A percentile compares a stretch with the other conserved stretches of the same genome.
Conservation (phyloP, 331 rosid genomes). For the Malus hybrid region DNA sequence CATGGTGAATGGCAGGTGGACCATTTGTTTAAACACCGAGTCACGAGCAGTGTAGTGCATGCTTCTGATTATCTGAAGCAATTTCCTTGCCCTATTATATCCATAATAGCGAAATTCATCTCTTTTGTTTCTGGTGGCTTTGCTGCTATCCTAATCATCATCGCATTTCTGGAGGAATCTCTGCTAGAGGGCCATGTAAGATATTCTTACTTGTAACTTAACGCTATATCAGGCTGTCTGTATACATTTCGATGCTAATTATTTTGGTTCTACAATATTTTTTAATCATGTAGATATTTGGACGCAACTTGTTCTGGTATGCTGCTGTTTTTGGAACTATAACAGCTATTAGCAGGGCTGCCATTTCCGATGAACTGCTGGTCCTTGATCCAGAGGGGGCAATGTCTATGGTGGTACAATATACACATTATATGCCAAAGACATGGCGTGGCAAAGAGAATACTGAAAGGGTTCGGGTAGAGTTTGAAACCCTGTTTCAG, state of each 20-base stretch:
- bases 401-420: slow-evolving; percentile 87
- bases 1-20: slow-evolving; percentile 56
- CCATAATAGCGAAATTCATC: slow-evolving; percentile 85
- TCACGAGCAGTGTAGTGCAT: slow-evolving; percentile 71
- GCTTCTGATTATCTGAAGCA: slow-evolving; percentile 89
- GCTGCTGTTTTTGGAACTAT: slow-evolving; percentile 95
- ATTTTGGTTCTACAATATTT: neutral
- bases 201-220: slow-evolving; percentile 4
- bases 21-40: slow-evolving; percentile 90
- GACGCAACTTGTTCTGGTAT: slow-evolving; percentile 96
- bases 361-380: slow-evolving; percentile 58
- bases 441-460: slow-evolving; percentile 92
- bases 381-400: slow-evolving; percentile 79
- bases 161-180: slow-evolving; percentile 93
- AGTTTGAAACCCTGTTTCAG: slow-evolving; percentile 90
- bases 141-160: slow-evolving; percentile 87
- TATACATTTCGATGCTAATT: neutral
- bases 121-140: slow-evolving; percentile 95
- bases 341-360: slow-evolving; percentile 93
- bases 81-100: slow-evolving; percentile 87
- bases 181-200: slow-evolving; percentile 94
- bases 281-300: slow-evolving; percentile 62
- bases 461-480: slow-evolving; percentile 49
- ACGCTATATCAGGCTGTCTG: neutral
- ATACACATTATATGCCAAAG: slow-evolving; percentile 97